Conservation (phyloP, 164 flowering plant species). For the Stephania cephalantha region DNA sequence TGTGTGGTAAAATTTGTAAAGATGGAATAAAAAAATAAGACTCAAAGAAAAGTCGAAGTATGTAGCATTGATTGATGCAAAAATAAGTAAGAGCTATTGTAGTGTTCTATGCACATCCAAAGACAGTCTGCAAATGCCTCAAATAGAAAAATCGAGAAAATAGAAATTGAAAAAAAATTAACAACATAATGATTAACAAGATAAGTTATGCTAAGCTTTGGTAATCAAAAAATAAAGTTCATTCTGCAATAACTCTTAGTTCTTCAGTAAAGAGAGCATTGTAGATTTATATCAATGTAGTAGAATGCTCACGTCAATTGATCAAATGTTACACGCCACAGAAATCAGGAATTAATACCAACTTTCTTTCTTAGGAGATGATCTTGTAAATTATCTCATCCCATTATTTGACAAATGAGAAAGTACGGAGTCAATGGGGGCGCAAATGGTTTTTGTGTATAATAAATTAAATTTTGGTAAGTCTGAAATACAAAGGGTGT, state of each 20-base stretch:
- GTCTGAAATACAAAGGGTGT: conserved; percentile 1
- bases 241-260: background rate
- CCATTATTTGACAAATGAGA: background rate
- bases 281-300: too few relatives aligned
- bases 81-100: too few relatives aligned
- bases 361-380: background rate
- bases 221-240: background rate
- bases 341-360: background rate
- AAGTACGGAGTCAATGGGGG: background rate
- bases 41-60: too few relatives aligned
- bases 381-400: background rate
- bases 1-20: too few relatives aligned
- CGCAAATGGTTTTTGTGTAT: background rate
- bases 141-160: too few relatives aligned
- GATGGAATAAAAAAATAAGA: too few relatives aligned
- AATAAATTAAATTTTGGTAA: background rate
- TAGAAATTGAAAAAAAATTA: too few relatives aligned
- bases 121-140: too few relatives aligned
- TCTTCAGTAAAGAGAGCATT: background rate
- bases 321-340: too few relatives aligned
- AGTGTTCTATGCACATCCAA: too few relatives aligned
- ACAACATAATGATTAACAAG: too few relatives aligned
- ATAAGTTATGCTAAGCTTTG: background rate
- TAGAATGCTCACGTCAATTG: background rate
- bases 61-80: too few relatives aligned